Evolutionary conservation across 306 rosid genomes (phyloP).

Genomic region (Lupinus albus): DNA sequence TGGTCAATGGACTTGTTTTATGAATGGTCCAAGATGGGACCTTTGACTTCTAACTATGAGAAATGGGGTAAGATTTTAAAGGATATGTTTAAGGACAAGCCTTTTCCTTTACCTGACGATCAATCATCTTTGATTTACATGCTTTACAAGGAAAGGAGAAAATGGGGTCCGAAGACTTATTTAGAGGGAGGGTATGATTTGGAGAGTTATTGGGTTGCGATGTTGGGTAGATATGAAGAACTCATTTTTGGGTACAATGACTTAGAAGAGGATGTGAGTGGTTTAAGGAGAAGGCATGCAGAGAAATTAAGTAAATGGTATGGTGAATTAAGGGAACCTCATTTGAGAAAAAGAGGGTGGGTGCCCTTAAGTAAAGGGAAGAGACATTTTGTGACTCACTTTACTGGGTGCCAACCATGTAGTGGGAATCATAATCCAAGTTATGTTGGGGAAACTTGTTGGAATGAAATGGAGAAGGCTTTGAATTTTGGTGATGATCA

Average conservation of each 20-base stretch:
- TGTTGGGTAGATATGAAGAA: slow-evolving; percentile 26
- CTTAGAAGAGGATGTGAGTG: slow-evolving; percentile 24
- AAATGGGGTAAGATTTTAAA: slow-evolving; percentile 41
- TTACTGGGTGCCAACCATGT: slow-evolving; percentile 66
- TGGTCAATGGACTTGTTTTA: slow-evolving; percentile 56
- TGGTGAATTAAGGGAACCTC: slow-evolving; percentile 37
- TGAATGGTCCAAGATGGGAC: slow-evolving; percentile 57
- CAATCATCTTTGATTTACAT: slow-evolving; percentile 47
- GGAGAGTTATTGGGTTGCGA: slow-evolving; percentile 46
- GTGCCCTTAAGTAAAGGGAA: slow-evolving; percentile 12
- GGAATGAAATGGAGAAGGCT: slow-evolving; percentile 51
- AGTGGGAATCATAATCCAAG: slow-evolving; percentile 49
- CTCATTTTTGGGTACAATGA: slow-evolving; percentile 19
- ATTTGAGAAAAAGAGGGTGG: slow-evolving; percentile 23
- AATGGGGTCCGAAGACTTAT: slow-evolving; percentile 46
- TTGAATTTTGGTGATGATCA: slow-evolving; percentile 60
- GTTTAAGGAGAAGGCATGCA: slow-evolving; percentile 48
- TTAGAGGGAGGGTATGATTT: slow-evolving; percentile 20
- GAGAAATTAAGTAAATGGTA: slow-evolving; percentile 43
- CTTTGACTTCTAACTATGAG: slow-evolving; percentile 19
- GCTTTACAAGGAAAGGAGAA: slow-evolving; percentile 5
- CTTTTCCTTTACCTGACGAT: slow-evolving; percentile 44
- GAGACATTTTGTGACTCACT: slow-evolving; percentile 56
- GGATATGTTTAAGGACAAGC: slow-evolving; percentile 43
- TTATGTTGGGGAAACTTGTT: slow-evolving; percentile 44